These are phyloP conservation scores for Trametes villosa DNA, from an alignment of 768 basidiomycete genomes.

Conservation along the genomic window DNA sequence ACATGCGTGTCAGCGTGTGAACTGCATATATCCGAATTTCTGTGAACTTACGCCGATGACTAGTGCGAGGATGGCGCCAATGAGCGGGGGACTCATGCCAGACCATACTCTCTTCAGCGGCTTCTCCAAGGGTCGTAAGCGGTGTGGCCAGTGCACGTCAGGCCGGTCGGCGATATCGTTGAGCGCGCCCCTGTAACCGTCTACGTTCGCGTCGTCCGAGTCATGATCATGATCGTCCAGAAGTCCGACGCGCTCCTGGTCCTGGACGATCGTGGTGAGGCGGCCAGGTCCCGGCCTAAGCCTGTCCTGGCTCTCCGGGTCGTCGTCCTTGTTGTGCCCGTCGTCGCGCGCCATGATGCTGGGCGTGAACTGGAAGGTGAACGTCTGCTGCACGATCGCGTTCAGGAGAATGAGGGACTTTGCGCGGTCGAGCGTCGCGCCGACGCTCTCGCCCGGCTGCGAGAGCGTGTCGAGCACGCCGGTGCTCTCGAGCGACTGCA, in stretches of 20 bases:
- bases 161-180: slow-evolving; percentile 30
- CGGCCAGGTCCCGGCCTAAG: slow-evolving; percentile 23
- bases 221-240: slow-evolving; percentile 26
- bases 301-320: slow-evolving; percentile 17
- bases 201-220: slow-evolving; percentile 8
- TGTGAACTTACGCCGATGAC: slow-evolving; percentile 28
- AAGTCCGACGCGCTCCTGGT: slow-evolving; percentile 34
- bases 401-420: slow-evolving; percentile 36
- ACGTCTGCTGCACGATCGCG: slow-evolving; percentile 34
- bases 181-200: slow-evolving; percentile 18
- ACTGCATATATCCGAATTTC: neutral
- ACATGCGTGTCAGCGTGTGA: neutral
- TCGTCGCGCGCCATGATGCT: slow-evolving; percentile 27
- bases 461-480: slow-evolving; percentile 32
- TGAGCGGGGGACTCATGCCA: slow-evolving; percentile 33
- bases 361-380: slow-evolving; percentile 36
- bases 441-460: slow-evolving; percentile 20
- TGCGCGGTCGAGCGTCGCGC: slow-evolving; percentile 29
- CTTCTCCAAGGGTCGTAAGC: slow-evolving; percentile 23
- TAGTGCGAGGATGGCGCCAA: slow-evolving; percentile 33
- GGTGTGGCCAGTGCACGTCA: slow-evolving; percentile 30
- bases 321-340: slow-evolving; percentile 10
- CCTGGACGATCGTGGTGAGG: slow-evolving; percentile 28
- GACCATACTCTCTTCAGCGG: slow-evolving; percentile 23
- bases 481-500: slow-evolving; percentile 30